Conservation (phyloP, 2,329 filamentous ascomycete species). For the Paracoccidioides lutzii region DNA sequence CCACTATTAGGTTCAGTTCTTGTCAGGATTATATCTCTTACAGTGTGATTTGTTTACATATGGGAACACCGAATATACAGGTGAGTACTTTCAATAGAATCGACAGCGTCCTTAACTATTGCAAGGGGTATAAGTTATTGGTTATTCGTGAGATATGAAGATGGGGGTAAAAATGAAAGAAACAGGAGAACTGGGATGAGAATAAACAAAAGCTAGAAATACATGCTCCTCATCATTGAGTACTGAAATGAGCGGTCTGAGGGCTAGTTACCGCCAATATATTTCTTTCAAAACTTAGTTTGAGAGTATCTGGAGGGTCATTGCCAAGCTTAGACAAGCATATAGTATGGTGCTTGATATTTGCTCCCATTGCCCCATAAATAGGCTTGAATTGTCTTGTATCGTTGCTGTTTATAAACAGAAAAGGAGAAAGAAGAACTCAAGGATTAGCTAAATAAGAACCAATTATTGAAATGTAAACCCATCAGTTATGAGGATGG, state of each 20-base stretch:
- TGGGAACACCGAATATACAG: too few relatives aligned
- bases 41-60: neutral
- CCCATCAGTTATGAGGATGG: constrained; percentile 18
- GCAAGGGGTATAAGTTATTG: neutral
- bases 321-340: neutral
- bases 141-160: neutral
- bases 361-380: neutral
- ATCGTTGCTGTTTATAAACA: neutral
- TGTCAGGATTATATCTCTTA: neutral
- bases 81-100: neutral
- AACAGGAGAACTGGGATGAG: neutral
- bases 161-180: neutral
- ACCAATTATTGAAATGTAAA: neutral
- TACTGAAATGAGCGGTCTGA: too few relatives aligned
- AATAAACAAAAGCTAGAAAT: neutral
- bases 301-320: neutral
- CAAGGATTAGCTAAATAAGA: neutral
- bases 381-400: neutral
- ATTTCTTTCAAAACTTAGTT: neutral
- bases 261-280: neutral
- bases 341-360: too few relatives aligned
- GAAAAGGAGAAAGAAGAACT: neutral
- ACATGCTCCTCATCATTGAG: too few relatives aligned
- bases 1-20: neutral
- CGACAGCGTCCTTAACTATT: neutral